Percentiles rank a stretch among this genome's conserved stretches.
These are phyloP conservation scores for Globisporangium rhizosaccharum DNA, from an alignment of 352 stramenopile species.

Conservation along the genomic window DNA sequence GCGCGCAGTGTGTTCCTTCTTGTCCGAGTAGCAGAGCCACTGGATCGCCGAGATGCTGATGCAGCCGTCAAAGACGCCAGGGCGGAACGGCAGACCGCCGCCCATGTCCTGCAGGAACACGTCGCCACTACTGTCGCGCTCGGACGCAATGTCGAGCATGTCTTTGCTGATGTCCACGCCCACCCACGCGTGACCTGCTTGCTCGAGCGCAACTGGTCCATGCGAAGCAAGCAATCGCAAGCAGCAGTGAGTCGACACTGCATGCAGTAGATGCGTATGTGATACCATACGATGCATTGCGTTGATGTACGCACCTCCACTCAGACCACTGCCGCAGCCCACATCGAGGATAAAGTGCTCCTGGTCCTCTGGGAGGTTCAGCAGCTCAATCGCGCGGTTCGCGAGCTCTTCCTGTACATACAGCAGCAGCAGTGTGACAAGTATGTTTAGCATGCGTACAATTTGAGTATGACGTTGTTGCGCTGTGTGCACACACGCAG, in stretches of 20 bases:
- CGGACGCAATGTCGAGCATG: constrained; percentile 98
- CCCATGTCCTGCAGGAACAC: constrained; percentile 97
- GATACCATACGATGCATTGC: neutral
- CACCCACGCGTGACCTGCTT: constrained; percentile 96
- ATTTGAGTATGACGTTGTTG: no score
- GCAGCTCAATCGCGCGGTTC: constrained; percentile 95
- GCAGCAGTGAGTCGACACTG: neutral
- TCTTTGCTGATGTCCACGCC: constrained; percentile 96
- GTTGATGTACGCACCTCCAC: constrained; percentile 61
- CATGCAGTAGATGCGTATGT: neutral
- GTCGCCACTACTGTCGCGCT: constrained; percentile 87
- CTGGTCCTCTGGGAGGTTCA: constrained; percentile 89
- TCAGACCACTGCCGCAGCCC: constrained; percentile 95
- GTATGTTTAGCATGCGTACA: neutral
- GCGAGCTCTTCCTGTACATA: constrained; percentile 86
- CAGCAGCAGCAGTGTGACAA: neutral
- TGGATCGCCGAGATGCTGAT: constrained; percentile 99
- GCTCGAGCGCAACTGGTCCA: constrained; percentile 69
- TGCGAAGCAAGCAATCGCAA: constrained; percentile 3
- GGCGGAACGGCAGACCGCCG: constrained; percentile 96
- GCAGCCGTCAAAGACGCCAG: constrained; percentile 97
- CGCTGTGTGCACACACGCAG: neutral
- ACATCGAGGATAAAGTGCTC: constrained; percentile 95
- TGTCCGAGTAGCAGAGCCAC: constrained; percentile 99
- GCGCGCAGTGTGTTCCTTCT: constrained; percentile 91